Percentiles rank a stretch among this genome's conserved stretches.
Conservation (phyloP, 2,329 filamentous ascomycete genomes). For the Fusarium sp. region DNA sequence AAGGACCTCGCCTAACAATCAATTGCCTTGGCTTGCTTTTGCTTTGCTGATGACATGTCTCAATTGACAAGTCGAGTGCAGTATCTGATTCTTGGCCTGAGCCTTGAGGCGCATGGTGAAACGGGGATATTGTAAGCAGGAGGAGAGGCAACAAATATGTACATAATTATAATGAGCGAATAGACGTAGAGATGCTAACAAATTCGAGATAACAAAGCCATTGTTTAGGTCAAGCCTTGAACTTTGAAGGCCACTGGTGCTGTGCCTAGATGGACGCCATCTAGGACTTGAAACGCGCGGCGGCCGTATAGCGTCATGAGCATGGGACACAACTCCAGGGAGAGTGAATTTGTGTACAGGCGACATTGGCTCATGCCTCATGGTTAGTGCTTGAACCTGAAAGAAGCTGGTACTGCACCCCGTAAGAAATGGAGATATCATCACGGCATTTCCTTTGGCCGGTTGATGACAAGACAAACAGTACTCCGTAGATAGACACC, state of each 20-base stretch:
- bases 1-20: background rate
- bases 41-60: slow-evolving; percentile 10
- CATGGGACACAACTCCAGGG: background rate
- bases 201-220: slow-evolving; percentile 8
- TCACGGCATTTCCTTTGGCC: background rate
- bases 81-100: background rate
- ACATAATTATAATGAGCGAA: background rate
- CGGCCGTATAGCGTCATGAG: slow-evolving; percentile 16
- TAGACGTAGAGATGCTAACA: background rate
- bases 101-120: slow-evolving; percentile 13
- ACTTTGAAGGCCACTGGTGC: background rate
- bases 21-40: background rate
- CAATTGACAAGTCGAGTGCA: slow-evolving; percentile 13
- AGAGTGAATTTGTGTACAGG: background rate
- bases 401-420: background rate
- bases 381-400: background rate
- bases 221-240: slow-evolving; percentile 3
- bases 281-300: slow-evolving; percentile 39
- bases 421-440: background rate
- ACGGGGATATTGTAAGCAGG: slow-evolving; percentile 6
- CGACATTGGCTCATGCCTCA: slow-evolving; percentile 8
- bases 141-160: background rate
- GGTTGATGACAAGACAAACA: background rate
- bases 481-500: background rate
- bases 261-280: slow-evolving; percentile 24